Conservation (phyloP, 2,329 filamentous ascomycete species). For the Pseudopyricularia javanii region DNA sequence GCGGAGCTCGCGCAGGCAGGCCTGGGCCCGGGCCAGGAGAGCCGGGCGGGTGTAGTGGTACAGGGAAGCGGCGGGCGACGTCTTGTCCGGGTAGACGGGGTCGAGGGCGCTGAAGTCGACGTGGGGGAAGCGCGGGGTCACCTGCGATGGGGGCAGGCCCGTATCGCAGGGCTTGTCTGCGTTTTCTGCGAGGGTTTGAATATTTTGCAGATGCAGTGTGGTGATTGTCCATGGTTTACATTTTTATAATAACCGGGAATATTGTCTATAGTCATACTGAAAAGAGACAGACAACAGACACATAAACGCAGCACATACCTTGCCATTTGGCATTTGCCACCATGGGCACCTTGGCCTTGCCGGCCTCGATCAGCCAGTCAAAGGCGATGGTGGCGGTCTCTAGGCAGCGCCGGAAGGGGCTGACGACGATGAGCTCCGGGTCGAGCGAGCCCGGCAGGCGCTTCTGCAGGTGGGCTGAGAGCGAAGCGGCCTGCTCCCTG, state of each 20-base stretch:
- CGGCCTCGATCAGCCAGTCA: slow-evolving; percentile 35
- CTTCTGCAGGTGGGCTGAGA: slow-evolving; percentile 28
- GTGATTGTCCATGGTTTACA: no score
- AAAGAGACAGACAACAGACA: background rate
- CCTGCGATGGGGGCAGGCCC: slow-evolving; percentile 24
- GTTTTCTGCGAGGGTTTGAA: no score
- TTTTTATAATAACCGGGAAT: background rate
- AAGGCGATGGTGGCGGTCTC: slow-evolving; percentile 49
- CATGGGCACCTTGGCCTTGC: slow-evolving; percentile 36
- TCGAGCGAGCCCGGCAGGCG: slow-evolving; percentile 27
- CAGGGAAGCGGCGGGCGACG: slow-evolving; percentile 23
- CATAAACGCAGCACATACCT: slow-evolving; percentile 23
- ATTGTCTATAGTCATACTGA: background rate
- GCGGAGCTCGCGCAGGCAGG: slow-evolving; percentile 35
- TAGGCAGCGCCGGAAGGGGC: slow-evolving; percentile 52
- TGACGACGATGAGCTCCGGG: slow-evolving; percentile 45
- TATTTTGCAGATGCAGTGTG: no score
- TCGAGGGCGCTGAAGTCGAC: slow-evolving; percentile 47
- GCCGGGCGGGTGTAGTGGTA: slow-evolving; percentile 42
- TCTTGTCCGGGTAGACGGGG: slow-evolving; percentile 52
- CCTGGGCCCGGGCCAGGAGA: slow-evolving; percentile 42
- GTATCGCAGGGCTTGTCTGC: slow-evolving; percentile 48
- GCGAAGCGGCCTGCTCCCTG: slow-evolving; percentile 30
- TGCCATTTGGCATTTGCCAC: slow-evolving; percentile 53
- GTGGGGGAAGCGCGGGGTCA: slow-evolving; percentile 22